Conservation (phyloP, 441 rosid species). For the Croton setiger region DNA sequence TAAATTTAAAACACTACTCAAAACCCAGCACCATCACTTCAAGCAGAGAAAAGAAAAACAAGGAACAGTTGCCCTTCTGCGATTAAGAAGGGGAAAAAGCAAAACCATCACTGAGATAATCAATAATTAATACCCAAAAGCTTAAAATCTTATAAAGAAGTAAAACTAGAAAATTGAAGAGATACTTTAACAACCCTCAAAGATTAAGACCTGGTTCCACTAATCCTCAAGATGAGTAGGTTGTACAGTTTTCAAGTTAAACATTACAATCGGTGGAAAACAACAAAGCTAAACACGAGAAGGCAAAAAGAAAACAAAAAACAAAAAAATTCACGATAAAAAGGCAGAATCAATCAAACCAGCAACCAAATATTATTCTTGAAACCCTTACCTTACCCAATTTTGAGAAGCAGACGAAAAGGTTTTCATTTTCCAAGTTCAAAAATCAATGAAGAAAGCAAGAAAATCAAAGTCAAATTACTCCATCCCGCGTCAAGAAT, state of each 20-base stretch:
- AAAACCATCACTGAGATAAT: neutral
- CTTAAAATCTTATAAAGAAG: neutral
- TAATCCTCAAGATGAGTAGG: neutral
- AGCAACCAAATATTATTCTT: neutral
- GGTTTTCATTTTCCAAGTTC: neutral
- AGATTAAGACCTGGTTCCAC: neutral
- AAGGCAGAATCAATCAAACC: neutral
- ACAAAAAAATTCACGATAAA: neutral
- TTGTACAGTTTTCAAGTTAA: constrained; percentile 3
- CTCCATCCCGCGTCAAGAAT: constrained; percentile 15
- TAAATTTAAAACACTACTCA: constrained; percentile 11
- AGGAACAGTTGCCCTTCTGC: constrained; percentile 19
- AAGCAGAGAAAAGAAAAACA: neutral
- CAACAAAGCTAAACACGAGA: no score
- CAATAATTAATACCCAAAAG: neutral
- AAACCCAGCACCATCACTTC: constrained; percentile 13
- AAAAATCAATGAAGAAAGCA: neutral
- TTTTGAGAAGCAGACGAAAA: neutral
- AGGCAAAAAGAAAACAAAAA: neutral
- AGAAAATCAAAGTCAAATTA: constrained; percentile 13
- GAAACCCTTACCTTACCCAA: neutral
- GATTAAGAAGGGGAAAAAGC: constrained; percentile 10
- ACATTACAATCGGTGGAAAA: no score
- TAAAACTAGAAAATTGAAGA: neutral
- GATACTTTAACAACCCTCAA: neutral